Conservation (phyloP, 192 early-diverging fungal species). For the Rhizoclosmatium sp. region DNA sequence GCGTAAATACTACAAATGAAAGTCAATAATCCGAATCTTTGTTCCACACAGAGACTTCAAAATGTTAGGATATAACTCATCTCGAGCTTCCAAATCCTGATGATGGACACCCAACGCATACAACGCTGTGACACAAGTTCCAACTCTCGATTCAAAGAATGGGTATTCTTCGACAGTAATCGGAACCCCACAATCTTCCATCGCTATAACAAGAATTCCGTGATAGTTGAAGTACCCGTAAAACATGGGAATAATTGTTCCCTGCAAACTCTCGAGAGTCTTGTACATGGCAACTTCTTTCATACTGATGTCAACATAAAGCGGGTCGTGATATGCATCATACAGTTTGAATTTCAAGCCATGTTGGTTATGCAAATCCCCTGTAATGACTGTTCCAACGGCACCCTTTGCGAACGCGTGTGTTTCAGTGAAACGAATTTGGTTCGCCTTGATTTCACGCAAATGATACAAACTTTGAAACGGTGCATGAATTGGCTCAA, state of each 20-base stretch:
- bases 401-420: background rate
- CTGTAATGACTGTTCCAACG: background rate
- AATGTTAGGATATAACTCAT: background rate
- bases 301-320: background rate
- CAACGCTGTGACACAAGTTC: background rate
- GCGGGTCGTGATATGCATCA: background rate
- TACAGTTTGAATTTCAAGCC: background rate
- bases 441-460: background rate
- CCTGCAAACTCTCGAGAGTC: background rate
- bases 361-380: background rate
- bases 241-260: background rate
- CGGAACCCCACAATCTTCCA: background rate
- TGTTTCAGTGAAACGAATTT: background rate
- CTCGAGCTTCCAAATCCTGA: background rate
- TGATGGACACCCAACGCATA: background rate
- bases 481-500: background rate
- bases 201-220: background rate
- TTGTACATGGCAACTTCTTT: background rate
- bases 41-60: background rate
- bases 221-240: background rate
- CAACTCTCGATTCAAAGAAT: background rate
- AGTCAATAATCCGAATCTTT: background rate
- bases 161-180: background rate
- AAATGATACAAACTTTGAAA: background rate
- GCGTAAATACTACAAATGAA: background rate